A percentile compares a stretch with the other conserved stretches of the same genome.
phyloP scores from a whole-genome alignment of 371 early-diverging fungal species.

The Haplosporangium sp. region DNA sequence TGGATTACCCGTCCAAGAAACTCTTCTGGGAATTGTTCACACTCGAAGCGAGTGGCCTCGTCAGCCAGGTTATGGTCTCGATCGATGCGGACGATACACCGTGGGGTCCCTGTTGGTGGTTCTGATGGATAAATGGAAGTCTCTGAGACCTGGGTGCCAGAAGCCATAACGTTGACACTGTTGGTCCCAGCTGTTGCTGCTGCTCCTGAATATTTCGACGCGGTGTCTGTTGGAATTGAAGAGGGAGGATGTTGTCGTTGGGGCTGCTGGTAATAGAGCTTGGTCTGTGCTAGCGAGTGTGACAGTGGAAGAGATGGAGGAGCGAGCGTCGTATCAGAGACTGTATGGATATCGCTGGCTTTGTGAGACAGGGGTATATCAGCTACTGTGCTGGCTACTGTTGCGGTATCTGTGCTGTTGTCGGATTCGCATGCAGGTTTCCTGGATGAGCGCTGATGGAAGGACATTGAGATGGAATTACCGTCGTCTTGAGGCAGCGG shows the following conservation, averaged over 20 bases:
- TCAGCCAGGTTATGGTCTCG: slow-evolving; percentile 43
- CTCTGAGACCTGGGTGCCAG: neutral
- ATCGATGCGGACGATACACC: slow-evolving; percentile 44
- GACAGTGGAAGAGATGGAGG: slow-evolving; percentile 1
- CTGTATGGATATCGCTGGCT: neutral
- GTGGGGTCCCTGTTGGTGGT: slow-evolving; percentile 32
- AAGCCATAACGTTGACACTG: neutral
- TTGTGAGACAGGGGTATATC: neutral
- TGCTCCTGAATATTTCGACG: slow-evolving; percentile 3
- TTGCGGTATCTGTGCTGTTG: neutral
- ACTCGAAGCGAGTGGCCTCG: slow-evolving; percentile 44
- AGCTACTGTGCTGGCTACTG: neutral
- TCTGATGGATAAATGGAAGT: neutral
- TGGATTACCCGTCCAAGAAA: slow-evolving; percentile 40
- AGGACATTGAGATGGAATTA: too few relatives aligned
- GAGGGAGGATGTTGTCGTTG: slow-evolving; percentile 2
- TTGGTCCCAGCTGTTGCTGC: slow-evolving; percentile 7
- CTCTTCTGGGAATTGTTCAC: slow-evolving; percentile 45
- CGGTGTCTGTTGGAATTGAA: neutral
- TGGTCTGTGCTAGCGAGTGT: neutral
- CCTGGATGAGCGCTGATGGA: too few relatives aligned
- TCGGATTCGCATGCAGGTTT: too few relatives aligned
- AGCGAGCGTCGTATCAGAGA: neutral
- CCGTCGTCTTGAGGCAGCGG: neutral
- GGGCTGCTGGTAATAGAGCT: neutral